These are phyloP conservation scores for Penicillium chermesinum DNA, from an alignment of 495 filamentous ascomycete species.

Conservation along the genomic window DNA sequence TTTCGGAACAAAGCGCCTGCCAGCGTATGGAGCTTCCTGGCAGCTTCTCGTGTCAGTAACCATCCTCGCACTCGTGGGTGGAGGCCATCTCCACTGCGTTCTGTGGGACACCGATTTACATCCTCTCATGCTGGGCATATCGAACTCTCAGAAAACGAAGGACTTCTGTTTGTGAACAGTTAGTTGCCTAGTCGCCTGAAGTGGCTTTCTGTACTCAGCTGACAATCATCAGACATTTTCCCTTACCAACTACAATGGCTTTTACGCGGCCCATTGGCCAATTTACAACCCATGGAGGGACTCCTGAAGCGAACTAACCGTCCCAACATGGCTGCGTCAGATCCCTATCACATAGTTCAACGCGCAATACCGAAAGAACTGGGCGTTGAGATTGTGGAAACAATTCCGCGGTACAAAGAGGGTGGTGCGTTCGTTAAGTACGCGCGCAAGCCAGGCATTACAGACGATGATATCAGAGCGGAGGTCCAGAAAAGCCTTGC, in stretches of 20 bases:
- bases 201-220: neutral
- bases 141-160: slow-evolving; percentile 60
- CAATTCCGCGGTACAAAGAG: slow-evolving; percentile 79
- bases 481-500: slow-evolving; percentile 51
- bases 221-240: slow-evolving; percentile 61
- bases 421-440: slow-evolving; percentile 95
- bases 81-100: slow-evolving; percentile 17
- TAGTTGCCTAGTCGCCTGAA: slow-evolving; percentile 19
- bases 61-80: slow-evolving; percentile 9
- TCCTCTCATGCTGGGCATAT: slow-evolving; percentile 64
- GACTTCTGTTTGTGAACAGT: slow-evolving; percentile 89
- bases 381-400: slow-evolving; percentile 67
- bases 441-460: slow-evolving; percentile 49
- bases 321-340: slow-evolving; percentile 50
- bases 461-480: slow-evolving; percentile 54
- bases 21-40: slow-evolving; percentile 1
- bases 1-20: slow-evolving; percentile 2
- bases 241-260: slow-evolving; percentile 70
- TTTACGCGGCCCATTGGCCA: slow-evolving; percentile 54
- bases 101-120: slow-evolving; percentile 7
- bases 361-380: slow-evolving; percentile 53
- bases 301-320: slow-evolving; percentile 61
- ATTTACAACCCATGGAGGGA: slow-evolving; percentile 51
- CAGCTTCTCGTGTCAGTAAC: slow-evolving; percentile 3
- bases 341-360: slow-evolving; percentile 60